Evolutionary conservation across 352 stramenopile species (phyloP).

Genomic region (Globisporangium iwayamae): DNA sequence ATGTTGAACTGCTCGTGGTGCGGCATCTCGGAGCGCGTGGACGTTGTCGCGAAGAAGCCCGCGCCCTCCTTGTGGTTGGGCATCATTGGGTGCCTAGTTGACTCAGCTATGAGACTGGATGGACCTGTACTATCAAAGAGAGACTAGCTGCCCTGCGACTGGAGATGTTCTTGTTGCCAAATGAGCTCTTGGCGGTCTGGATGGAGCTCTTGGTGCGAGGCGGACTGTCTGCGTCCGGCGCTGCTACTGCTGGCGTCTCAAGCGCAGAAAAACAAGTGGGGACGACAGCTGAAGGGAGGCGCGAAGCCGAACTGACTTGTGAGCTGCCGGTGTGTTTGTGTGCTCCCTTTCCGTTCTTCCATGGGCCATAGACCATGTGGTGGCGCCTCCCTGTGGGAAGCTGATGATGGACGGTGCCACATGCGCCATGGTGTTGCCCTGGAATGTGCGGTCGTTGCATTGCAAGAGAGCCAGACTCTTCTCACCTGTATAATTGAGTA

Average conservation of each 20-base stretch:
- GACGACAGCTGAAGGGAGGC: no score
- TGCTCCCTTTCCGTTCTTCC: not conserved
- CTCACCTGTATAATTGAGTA: not conserved
- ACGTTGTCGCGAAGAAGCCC: constrained; percentile 12
- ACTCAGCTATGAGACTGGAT: not conserved
- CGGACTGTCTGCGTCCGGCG: no score
- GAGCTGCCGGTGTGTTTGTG: not conserved
- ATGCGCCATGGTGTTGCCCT: not conserved
- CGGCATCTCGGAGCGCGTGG: constrained; percentile 5
- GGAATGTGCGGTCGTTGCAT: not conserved
- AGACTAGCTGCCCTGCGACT: not conserved
- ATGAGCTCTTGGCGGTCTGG: no score
- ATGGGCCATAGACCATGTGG: not conserved
- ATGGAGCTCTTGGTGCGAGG: no score
- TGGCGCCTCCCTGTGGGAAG: not conserved
- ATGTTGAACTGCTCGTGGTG: constrained; percentile 12
- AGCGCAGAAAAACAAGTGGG: no score
- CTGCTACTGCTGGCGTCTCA: no score
- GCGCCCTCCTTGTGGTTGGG: constrained; percentile 14
- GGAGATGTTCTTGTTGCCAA: no score
- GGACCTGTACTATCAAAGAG: not conserved
- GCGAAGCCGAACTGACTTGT: not conserved
- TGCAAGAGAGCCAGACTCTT: not conserved
- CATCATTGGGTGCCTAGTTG: not conserved
- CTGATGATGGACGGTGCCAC: not conserved